Evolutionary conservation across 805 yeast species (phyloP).

Genomic region (Wickerhamomyces kurtzmanii): DNA sequence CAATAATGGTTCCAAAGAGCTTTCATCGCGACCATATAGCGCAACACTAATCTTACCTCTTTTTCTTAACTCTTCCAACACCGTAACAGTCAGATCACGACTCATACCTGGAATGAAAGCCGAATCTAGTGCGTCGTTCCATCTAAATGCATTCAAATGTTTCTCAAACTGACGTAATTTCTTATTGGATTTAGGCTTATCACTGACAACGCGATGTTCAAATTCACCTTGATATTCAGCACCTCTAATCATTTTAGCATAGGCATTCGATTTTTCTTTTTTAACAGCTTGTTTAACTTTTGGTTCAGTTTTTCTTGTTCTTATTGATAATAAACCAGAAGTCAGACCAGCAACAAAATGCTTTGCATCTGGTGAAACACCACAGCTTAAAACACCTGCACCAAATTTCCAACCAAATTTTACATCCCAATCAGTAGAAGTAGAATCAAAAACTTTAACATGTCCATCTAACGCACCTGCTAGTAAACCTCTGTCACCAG

Average conservation of each 20-base stretch:
- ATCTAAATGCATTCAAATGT: conserved; percentile 76
- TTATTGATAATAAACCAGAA: conserved; percentile 78
- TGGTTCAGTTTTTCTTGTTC: conserved; percentile 75
- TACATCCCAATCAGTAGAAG: conserved; percentile 68
- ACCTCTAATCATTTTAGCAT: conserved; percentile 81
- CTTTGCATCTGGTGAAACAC: conserved; percentile 76
- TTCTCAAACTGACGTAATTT: conserved; percentile 76
- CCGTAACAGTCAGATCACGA: conserved; percentile 72
- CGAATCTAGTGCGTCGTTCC: conserved; percentile 87
- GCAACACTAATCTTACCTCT: conserved; percentile 86
- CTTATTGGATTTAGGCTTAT: conserved; percentile 42
- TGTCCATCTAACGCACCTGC: conserved; percentile 98
- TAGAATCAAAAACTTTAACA: conserved; percentile 84
- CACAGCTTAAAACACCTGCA: conserved; percentile 84
- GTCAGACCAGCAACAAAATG: conserved; percentile 91
- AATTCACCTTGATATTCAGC: conserved; percentile 85
- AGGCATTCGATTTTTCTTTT: conserved; percentile 47
- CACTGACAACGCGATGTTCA: conserved; percentile 63
- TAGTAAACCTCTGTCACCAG: conserved; percentile 69
- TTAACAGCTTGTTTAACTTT: conserved; percentile 40
- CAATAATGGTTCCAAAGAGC: conserved; percentile 73
- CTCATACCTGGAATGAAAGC: conserved; percentile 77
- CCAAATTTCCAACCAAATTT: conserved; percentile 97
- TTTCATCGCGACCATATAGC: conserved; percentile 75
- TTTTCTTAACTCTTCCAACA: conserved; percentile 75